These are phyloP conservation scores for Coniochaeta pulveracea DNA, from an alignment of 2,329 filamentous ascomycete genomes.

Conservation along the genomic window DNA sequence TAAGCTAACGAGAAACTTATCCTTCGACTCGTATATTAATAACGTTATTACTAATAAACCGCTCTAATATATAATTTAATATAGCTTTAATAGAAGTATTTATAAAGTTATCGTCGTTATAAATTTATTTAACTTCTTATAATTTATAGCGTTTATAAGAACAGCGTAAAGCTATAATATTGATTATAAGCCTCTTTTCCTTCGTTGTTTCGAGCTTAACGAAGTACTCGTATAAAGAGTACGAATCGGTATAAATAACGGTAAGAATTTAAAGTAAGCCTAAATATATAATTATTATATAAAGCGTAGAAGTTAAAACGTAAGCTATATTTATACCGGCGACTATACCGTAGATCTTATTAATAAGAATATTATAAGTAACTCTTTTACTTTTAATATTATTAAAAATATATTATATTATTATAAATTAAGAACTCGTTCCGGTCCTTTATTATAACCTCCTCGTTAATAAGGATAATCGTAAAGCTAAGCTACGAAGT, in stretches of 20 bases:
- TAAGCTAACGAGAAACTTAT: background rate
- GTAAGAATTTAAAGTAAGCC: background rate
- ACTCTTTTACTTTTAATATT: slow-evolving; percentile 9
- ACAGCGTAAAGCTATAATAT: background rate
- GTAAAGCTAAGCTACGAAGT: slow-evolving; percentile 10
- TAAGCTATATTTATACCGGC: slow-evolving; percentile 7
- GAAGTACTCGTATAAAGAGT: background rate
- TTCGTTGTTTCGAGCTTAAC: background rate
- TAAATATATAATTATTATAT: background rate
- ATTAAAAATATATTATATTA: slow-evolving; percentile 10
- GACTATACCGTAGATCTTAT: slow-evolving; percentile 9
- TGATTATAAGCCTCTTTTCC: background rate
- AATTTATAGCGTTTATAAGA: background rate
- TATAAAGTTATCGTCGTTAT: no score
- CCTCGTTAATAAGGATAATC: slow-evolving; percentile 9
- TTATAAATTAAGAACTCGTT: slow-evolving; percentile 6
- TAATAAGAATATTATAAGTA: slow-evolving; percentile 7
- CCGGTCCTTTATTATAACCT: background rate
- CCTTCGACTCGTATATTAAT: background rate
- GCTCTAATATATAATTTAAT: background rate
- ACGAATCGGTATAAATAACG: no score
- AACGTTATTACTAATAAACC: background rate
- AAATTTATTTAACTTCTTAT: background rate
- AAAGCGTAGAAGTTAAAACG: slow-evolving; percentile 5
- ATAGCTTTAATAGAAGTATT: background rate